Percentiles rank a stretch among this genome's conserved stretches.
Evolutionary conservation across 345 rosid species (phyloP).

Genomic region (Citrus inodora): DNA sequence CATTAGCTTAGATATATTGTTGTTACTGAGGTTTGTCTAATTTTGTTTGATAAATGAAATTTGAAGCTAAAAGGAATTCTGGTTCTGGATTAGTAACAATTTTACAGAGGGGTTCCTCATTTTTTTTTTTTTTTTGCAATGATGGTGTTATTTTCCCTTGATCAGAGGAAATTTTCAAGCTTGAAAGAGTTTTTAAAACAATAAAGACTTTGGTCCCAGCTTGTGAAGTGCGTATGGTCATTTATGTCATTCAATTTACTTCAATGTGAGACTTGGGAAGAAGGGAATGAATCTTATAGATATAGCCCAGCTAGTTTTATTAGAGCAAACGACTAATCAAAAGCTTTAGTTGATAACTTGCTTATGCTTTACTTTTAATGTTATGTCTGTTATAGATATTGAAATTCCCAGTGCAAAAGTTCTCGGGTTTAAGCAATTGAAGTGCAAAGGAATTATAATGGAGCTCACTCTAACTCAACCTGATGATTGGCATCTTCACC

Average conservation of each 20-base stretch:
- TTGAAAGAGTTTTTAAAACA: constrained; percentile 2
- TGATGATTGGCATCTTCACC: constrained; percentile 65
- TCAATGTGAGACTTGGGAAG: neutral
- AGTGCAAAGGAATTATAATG: constrained; percentile 22
- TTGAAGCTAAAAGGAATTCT: neutral
- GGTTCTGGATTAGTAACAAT: neutral
- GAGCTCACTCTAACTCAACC: constrained; percentile 46
- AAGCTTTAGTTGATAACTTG: neutral
- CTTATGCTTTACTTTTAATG: neutral
- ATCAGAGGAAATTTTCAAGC: neutral
- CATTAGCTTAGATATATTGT: neutral
- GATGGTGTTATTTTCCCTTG: neutral
- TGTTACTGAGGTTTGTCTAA: neutral
- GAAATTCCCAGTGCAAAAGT: neutral
- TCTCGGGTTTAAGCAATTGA: neutral
- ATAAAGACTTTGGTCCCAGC: constrained; percentile 1
- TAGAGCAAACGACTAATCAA: neutral
- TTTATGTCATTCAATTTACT: neutral
- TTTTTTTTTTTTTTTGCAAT: neutral
- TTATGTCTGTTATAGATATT: neutral
- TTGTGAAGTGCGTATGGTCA: neutral
- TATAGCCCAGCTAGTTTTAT: neutral
- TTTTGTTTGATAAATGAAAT: neutral
- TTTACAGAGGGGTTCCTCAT: neutral
- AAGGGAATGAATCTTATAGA: neutral